Base-by-base conservation (phyloP, 106 monocot genomes). In the Dendrobium huoshanense region DNA sequence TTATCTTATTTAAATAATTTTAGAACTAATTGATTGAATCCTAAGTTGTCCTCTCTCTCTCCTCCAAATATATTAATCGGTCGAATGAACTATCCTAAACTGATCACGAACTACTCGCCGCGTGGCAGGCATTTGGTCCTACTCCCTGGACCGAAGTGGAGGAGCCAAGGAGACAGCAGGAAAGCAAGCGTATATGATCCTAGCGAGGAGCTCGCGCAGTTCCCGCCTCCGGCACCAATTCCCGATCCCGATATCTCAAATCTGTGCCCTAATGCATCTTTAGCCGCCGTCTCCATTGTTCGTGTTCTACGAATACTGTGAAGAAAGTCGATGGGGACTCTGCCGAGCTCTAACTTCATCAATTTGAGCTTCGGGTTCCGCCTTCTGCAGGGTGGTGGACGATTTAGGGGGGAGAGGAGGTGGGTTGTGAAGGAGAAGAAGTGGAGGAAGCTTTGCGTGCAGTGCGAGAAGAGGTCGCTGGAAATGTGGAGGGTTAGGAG, bases 311-410 rank as follows among this genome's bases (percentile, higher is more conserved):
- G 25, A 65, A 22, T 25, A 5, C 64, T 65, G 8, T 65, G 64
- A 65, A 65, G 64, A 24, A 65, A 22, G 5, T 83, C 70, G 40
- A 88, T 88, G 85, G 90, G 83, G 29, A 86, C 88, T 9, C 84
- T 90, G 10, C 82, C 88, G 67, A 86, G 84, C 84, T 88, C 88
- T 7, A 80, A 77, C 17, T 72, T 90, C 33, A 45, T 84, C 73
- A 84, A 82, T 72, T 81, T 81, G 41, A 88, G 72, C 78, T 75
- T 77, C 73, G 64, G 82, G 51, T 81, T 80, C 73, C 82, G 85
- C 8, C 58, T 29, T 13, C 65, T 77, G 1, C 43, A 82, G n/a
- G 7, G 3, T 33, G 61, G 47, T 27, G 25, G 79, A 31, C 20
- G 68, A 1, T 56, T 44, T 73, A 19, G 54, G 42, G 77, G 8